Conservation (phyloP, 148 eudicot species). For the Tetragonia tetragonoides region DNA sequence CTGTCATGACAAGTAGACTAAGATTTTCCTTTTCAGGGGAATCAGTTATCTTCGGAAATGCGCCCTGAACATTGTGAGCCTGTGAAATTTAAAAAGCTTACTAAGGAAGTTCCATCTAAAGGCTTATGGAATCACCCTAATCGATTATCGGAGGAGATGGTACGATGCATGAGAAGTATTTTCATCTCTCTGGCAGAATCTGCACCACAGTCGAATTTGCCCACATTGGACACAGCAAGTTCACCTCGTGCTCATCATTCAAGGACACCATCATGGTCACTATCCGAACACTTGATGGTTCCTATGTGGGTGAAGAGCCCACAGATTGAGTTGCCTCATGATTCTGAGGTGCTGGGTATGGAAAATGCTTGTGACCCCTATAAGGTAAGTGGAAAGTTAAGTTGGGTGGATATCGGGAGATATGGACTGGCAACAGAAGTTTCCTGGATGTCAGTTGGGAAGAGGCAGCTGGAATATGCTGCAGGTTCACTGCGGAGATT, state of each 20-base stretch:
- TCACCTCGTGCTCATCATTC: conserved; percentile 28
- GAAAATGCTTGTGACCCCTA: conserved; percentile 36
- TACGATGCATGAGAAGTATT: conserved; percentile 41
- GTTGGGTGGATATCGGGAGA: conserved; percentile 38
- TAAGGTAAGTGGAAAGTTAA: conserved; percentile 33
- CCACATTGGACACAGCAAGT: conserved; percentile 11
- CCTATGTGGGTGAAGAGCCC: conserved; percentile 44
- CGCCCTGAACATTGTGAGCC: conserved; percentile 15
- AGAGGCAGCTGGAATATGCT: conserved; percentile 40
- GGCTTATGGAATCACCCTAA: conserved; percentile 39
- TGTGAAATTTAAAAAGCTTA: conserved; percentile 21
- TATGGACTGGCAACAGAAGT: conserved; percentile 37
- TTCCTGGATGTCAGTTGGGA: conserved; percentile 43
- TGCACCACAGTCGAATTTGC: conserved; percentile 19
- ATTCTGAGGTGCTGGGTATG: conserved; percentile 31
- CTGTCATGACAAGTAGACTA: background rate
- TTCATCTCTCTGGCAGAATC: conserved; percentile 37
- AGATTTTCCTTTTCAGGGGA: conserved; percentile 21
- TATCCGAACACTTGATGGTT: conserved; percentile 40
- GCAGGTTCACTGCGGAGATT: conserved; percentile 39
- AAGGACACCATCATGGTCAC: conserved; percentile 32
- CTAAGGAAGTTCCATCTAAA: conserved; percentile 24
- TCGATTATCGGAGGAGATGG: conserved; percentile 39
- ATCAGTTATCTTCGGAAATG: conserved; percentile 12
- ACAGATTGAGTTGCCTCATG: conserved; percentile 34